Percentiles rank a stretch among this genome's conserved stretches.
These are phyloP conservation scores for Ascodesmis nigricans DNA, from an alignment of 495 filamentous ascomycete species.

Conservation along the genomic window DNA sequence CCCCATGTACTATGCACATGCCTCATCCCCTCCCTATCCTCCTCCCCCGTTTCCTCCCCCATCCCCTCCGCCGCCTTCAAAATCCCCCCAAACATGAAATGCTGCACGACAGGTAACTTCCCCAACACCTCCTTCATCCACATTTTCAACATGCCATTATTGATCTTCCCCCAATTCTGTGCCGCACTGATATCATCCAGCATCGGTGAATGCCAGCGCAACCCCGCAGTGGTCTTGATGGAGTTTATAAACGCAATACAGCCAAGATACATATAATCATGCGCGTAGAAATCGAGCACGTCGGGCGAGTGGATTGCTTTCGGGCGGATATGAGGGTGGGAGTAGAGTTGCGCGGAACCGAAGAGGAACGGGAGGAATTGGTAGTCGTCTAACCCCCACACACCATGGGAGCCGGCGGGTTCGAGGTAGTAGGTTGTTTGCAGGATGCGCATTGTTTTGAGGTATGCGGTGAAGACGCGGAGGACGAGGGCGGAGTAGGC, in stretches of 20 bases:
- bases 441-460: constrained; percentile 54
- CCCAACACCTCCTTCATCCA: constrained; percentile 79
- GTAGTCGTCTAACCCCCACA: constrained; percentile 97
- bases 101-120: constrained; percentile 95
- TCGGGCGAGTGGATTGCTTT: constrained; percentile 75
- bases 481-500: constrained; percentile 57
- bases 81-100: constrained; percentile 79
- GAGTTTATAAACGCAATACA: constrained; percentile 87
- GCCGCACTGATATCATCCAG: constrained; percentile 91
- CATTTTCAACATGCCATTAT: constrained; percentile 88
- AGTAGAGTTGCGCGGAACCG: constrained; percentile 73
- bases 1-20: constrained; percentile 69
- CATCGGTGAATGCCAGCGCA: constrained; percentile 97
- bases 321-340: constrained; percentile 72
- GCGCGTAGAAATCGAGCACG: constrained; percentile 81
- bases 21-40: constrained; percentile 37
- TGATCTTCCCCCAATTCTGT: constrained; percentile 78
- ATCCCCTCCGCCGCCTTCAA: constrained; percentile 63
- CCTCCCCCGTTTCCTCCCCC: constrained; percentile 29
- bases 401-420: constrained; percentile 81
- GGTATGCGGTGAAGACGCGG: constrained; percentile 56
- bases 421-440: constrained; percentile 88
- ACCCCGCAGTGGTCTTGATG: constrained; percentile 85
- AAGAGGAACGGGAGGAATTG: constrained; percentile 94
- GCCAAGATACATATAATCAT: constrained; percentile 70